Evolutionary conservation across 2,329 filamentous ascomycete genomes (phyloP).

Genomic region (Penicillium sp.): DNA sequence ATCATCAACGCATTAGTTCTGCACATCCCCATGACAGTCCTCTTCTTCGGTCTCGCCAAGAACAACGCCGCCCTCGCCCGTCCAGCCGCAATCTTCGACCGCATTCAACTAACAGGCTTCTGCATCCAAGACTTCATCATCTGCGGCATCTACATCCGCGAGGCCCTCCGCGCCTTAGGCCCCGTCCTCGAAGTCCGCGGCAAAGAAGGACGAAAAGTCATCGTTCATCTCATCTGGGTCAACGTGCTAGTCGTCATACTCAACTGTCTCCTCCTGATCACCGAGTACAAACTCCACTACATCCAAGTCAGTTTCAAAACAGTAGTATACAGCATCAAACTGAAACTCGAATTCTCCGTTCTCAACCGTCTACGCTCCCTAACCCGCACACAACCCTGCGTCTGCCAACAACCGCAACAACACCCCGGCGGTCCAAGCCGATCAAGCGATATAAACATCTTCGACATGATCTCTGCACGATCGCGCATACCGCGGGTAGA

Average conservation of each 20-base stretch:
- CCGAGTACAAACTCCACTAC: conserved; percentile 44
- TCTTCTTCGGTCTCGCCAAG: conserved; percentile 42
- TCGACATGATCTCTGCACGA: conserved; percentile 15
- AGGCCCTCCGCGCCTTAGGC: conserved; percentile 48
- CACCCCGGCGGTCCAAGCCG: background rate
- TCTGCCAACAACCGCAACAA: conserved; percentile 17
- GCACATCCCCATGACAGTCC: conserved; percentile 48
- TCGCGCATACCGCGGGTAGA: background rate
- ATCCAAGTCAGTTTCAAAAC: conserved; percentile 47
- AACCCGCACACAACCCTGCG: conserved; percentile 22
- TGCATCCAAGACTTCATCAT: conserved; percentile 59
- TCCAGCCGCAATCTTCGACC: conserved; percentile 48
- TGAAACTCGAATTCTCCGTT: conserved; percentile 53
- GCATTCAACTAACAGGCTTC: conserved; percentile 57
- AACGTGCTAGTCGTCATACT: conserved; percentile 51
- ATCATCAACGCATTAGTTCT: conserved; percentile 46
- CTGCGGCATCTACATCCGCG: conserved; percentile 57
- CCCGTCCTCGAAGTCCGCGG: conserved; percentile 52
- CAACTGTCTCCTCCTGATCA: conserved; percentile 42
- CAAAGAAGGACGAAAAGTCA: conserved; percentile 44
- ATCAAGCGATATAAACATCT: conserved; percentile 26
- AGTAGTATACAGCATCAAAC: conserved; percentile 51
- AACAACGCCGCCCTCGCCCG: conserved; percentile 1
- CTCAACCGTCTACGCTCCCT: conserved; percentile 47
- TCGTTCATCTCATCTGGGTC: conserved; percentile 52